These are phyloP conservation scores for Trypanosomatidae sp. DNA, from an alignment of 208 protist genomes.

Conservation along the genomic window DNA sequence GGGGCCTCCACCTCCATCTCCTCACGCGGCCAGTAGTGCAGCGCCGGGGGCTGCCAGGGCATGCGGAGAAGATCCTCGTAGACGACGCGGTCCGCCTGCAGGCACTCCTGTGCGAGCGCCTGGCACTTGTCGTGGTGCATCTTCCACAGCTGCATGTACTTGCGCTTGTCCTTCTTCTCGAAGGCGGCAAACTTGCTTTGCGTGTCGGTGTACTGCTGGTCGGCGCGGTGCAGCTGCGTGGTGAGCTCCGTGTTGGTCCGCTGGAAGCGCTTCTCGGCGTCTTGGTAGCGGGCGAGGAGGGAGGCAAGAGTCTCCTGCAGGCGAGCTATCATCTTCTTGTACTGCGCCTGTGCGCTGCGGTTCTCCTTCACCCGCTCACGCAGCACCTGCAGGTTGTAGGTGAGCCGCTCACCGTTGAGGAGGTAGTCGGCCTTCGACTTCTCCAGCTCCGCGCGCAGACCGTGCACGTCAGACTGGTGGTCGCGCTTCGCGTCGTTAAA, in stretches of 20 bases:
- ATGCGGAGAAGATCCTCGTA: constrained; percentile 94
- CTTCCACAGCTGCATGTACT: constrained; percentile 93
- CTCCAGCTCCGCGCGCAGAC: constrained; percentile 92
- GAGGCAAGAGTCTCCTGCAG: constrained; percentile 90
- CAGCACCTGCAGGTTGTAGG: constrained; percentile 96
- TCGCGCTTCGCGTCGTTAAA: constrained; percentile 80
- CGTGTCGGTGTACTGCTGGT: constrained; percentile 95
- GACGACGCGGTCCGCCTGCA: constrained; percentile 95
- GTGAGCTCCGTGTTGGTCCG: constrained; percentile 94
- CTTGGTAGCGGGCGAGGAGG: constrained; percentile 89
- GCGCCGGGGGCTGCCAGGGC: constrained; percentile 82
- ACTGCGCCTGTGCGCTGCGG: constrained; percentile 89
- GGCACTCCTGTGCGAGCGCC: constrained; percentile 79
- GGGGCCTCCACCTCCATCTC: constrained; percentile 35
- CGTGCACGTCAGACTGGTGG: constrained; percentile 91
- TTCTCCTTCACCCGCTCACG: constrained; percentile 96
- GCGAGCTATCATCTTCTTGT: constrained; percentile 92
- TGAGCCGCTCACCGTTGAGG: constrained; percentile 95
- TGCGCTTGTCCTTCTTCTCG: constrained; percentile 92
- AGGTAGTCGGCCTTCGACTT: constrained; percentile 95
- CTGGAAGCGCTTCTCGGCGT: constrained; percentile 92
- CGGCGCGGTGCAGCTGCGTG: constrained; percentile 91
- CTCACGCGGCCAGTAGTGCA: constrained; percentile 79
- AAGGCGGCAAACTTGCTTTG: constrained; percentile 95
- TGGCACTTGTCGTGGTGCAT: constrained; percentile 95